Percentiles rank a stretch among this genome's conserved stretches.
Conservation (phyloP, 768 basidiomycete species). For the Grammothele lineata region DNA sequence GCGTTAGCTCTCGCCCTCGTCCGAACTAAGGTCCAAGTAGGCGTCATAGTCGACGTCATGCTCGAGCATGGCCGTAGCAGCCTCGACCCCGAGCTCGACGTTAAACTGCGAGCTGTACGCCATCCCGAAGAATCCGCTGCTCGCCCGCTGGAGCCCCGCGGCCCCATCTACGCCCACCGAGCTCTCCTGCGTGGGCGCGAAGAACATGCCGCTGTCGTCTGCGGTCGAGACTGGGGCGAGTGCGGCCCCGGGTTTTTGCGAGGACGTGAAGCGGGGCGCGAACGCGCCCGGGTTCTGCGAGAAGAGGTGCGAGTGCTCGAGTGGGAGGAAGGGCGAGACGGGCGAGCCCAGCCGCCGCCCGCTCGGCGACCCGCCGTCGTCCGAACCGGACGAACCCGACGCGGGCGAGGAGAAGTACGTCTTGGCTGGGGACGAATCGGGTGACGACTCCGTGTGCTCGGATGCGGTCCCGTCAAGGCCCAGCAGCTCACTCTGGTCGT, state of each 20-base stretch:
- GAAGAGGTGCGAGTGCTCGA: constrained; percentile 35
- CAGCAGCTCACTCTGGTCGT: too few species aligned
- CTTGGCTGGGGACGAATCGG: constrained; percentile 28
- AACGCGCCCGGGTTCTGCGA: constrained; percentile 27
- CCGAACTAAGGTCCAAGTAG: constrained; percentile 43
- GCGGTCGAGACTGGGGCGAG: neutral
- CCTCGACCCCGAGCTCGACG: constrained; percentile 48
- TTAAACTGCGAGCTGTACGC: constrained; percentile 58
- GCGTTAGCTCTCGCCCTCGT: too few species aligned
- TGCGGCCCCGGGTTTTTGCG: neutral
- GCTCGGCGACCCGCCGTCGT: constrained; percentile 9
- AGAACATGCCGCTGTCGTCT: neutral
- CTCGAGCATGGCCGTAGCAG: constrained; percentile 51
- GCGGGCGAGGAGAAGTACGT: constrained; percentile 36
- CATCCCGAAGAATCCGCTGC: constrained; percentile 31
- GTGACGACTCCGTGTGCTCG: too few species aligned
- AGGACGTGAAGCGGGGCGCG: constrained; percentile 5
- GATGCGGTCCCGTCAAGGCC: too few species aligned
- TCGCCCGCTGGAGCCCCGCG: constrained; percentile 16
- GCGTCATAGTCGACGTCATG: constrained; percentile 54
- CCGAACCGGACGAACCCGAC: constrained; percentile 27
- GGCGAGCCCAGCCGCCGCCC: constrained; percentile 31
- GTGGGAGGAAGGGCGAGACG: constrained; percentile 31
- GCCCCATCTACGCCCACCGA: too few species aligned
- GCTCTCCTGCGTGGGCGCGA: constrained; percentile 1